Percentiles rank a stretch among this genome's conserved stretches.
Evolutionary conservation across 176 grass and related monocot species (phyloP).

Genomic region (Oryza glumipatula): DNA sequence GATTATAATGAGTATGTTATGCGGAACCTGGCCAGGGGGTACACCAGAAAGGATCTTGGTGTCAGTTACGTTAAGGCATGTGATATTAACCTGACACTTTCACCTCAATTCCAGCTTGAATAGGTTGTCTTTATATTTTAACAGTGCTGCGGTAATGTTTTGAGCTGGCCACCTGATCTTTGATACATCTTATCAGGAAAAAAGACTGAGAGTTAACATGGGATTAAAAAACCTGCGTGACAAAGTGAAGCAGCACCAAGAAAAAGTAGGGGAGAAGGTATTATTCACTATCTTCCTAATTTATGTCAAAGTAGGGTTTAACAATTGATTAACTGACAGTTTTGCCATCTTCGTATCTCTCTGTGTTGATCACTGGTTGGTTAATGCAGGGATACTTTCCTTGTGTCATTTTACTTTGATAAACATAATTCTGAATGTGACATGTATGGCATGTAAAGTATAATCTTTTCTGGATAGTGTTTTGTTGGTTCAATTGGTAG

Average conservation of each 20-base stretch:
- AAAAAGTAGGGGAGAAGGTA: constrained; percentile 98
- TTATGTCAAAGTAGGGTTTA: constrained; percentile 11
- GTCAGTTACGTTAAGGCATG: constrained; percentile 97
- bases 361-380: neutral
- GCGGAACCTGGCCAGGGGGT: constrained; percentile 94
- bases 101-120: constrained; percentile 5
- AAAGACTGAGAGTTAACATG: constrained; percentile 93
- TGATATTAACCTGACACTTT: constrained; percentile 10
- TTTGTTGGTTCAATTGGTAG: neutral
- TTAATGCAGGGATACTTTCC: neutral
- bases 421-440: neutral
- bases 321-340: constrained; percentile 2
- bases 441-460: neutral
- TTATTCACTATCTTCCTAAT: neutral
- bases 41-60: constrained; percentile 94
- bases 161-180: constrained; percentile 16
- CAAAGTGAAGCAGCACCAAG: constrained; percentile 91
- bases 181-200: constrained; percentile 67
- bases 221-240: constrained; percentile 82
- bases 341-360: neutral
- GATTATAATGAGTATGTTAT: constrained; percentile 98
- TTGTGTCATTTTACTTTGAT: neutral
- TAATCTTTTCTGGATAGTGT: neutral
- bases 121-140: constrained; percentile 11
- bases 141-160: constrained; percentile 24